Conservation (phyloP, 2,329 filamentous ascomycete species). For the Scedosporium apiospermum region DNA sequence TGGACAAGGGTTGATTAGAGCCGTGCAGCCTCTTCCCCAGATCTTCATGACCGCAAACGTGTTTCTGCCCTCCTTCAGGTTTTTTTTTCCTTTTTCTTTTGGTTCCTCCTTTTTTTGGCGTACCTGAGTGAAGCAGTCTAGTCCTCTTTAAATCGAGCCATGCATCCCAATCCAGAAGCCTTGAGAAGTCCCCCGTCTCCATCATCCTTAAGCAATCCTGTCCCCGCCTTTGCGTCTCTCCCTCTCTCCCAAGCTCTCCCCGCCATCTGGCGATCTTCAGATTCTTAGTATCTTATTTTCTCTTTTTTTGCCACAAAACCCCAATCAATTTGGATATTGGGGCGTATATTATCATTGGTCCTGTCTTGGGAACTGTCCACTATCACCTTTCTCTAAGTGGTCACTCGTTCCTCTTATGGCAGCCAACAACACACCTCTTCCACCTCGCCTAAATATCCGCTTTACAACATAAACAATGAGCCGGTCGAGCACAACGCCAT, state of each 20-base stretch:
- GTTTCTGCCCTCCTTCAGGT: not conserved
- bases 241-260: too few species aligned
- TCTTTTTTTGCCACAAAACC: not conserved
- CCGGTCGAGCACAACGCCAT: not conserved
- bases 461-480: conserved; percentile 6
- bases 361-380: not conserved
- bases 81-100: not conserved
- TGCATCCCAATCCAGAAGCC: too few species aligned
- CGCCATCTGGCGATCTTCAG: not conserved
- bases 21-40: not conserved
- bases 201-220: too few species aligned
- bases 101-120: too few species aligned
- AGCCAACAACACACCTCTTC: not conserved
- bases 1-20: not conserved
- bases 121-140: too few species aligned
- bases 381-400: not conserved
- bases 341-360: not conserved
- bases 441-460: conserved; percentile 6
- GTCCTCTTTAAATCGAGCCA: too few species aligned
- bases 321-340: not conserved
- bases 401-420: not conserved
- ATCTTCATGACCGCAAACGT: not conserved
- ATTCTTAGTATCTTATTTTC: not conserved
- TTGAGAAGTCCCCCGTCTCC: too few species aligned
- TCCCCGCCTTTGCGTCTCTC: too few species aligned